Conservation (phyloP, 1,284 basidiomycete species). For the Malassezia japonica region DNA sequence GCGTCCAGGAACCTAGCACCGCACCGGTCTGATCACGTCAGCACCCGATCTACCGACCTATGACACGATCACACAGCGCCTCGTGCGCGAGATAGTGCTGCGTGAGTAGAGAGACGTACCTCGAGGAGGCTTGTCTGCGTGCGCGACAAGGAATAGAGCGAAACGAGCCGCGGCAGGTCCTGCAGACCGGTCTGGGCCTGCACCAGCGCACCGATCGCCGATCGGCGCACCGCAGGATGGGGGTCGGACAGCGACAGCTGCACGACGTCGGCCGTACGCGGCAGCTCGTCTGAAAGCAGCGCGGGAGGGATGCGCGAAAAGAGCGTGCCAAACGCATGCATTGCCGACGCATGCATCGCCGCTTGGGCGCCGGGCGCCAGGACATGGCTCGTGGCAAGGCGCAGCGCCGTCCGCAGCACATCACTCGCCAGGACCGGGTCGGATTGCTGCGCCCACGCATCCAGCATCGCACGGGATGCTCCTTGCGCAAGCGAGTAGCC, state of each 20-base stretch:
- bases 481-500: conserved; percentile 7
- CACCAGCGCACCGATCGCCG: conserved; percentile 4
- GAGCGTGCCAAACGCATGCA: conserved; percentile 8
- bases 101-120: background rate
- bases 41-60: too few relatives aligned
- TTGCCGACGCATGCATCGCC: background rate
- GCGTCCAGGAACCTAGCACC: too few relatives aligned
- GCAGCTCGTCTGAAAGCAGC: background rate
- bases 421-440: background rate
- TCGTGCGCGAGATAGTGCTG: conserved; percentile 8
- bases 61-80: too few relatives aligned
- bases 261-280: background rate
- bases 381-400: background rate
- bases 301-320: background rate
- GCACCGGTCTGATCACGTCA: too few relatives aligned
- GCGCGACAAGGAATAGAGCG: background rate
- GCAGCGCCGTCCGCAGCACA: background rate
- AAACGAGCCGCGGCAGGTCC: background rate
- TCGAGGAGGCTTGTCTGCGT: conserved; percentile 3
- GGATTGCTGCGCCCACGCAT: background rate
- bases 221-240: conserved; percentile 11
- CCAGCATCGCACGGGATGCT: conserved; percentile 6
- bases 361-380: background rate
- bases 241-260: background rate
- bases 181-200: background rate